Base-by-base conservation (phyloP, 2,329 filamentous ascomycete species). In the Aspergillus candidus region DNA sequence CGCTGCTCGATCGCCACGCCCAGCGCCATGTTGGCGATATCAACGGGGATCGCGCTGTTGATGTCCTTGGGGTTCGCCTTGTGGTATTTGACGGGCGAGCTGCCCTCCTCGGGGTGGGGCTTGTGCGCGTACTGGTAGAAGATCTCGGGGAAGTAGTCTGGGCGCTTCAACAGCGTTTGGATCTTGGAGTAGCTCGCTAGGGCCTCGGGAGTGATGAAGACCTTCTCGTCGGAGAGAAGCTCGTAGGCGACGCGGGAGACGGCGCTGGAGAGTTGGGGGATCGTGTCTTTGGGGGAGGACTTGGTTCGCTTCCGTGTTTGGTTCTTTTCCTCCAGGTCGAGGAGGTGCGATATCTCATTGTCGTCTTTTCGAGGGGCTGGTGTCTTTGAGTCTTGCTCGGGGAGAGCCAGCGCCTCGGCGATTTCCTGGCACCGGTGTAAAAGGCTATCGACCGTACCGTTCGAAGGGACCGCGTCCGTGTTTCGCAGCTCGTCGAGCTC, bases 101-200 rank as follows among this genome's bases (percentile, higher is more conserved):
- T 75, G 40, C 74, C 74, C 56, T 80, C 72, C 40, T 76, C 69
- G 2, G 89, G 86, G 50, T 82, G 72, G 8, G 87, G 84, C 67
- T 97, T 98, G 55, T 80, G 79, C 38, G 88, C 87, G 63, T 91
- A 97, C 41, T 96, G 75, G 44, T 82, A 72, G 59, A 98, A 84
- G 34, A 89, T 80, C 47, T 83, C 78, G 6, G 91, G 88, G 50
- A 97, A 79, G 35, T 86, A 82, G 52, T 87, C 80, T 3, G 88
- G 83, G 44, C 78, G 81, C 49, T 81, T 78, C 35, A 97, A 77
- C 10, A 82, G 75, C 22, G 82, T 75, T 63, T 95, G 88, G 35
- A 88, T 80, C 32, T 79, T 74, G 49, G 94, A 82, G 66, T 96
- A 97, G 54, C 78, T 66, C 45, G 78, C 73, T 32, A 97, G 78